Base-by-base conservation (phyloP, 305 asterid genomes). In the Salvia sclarea region DNA sequence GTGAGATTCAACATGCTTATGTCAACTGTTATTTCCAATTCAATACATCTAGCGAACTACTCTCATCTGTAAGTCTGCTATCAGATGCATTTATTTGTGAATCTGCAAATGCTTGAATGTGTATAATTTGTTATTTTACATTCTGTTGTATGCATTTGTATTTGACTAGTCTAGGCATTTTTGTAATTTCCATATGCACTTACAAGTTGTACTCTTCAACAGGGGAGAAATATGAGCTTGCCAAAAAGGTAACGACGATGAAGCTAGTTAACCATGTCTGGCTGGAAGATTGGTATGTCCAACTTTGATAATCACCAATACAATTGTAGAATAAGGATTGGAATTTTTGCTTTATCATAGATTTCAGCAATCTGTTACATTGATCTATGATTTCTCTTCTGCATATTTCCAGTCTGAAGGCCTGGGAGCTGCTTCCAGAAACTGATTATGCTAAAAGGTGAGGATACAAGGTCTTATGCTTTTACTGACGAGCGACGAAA, bases 221-320 rank as follows among this genome's bases (percentile, higher is more conserved):
- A 93, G 98, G 98, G 63, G 97, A 88, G 75, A 93, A 93, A 65
- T 93, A 84, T 53, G 92, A 83, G 75, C 92, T 90, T 70, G 98
- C 95, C 72, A 90, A 82, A 86, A 93, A 75, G 70, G 6, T 87
- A 72, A 76, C 70, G 73, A 84, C 49, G 72, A 91, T 93, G 78
- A 85, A 90, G 76, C 86, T 93, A 59, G 85, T 93, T 52, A 93
- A 93, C 77, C 97, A 93, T 77, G 69, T 11, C 14, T 93, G 98
- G 98, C 73, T 93, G 86, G 88, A 85, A 74, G 96, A 93, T 67
- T 84, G 97, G 98, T 93, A 80, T 25, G 82, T 54, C 58, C 47
- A 38, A 61, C 40, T 68, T 65, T 62, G 52, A 45, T 80, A 56
- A 43, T 61, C 13, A 17, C 63, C 65, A 43, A 38, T 45, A 44